These are phyloP conservation scores for Neltuma alba DNA, from an alignment of 306 rosid genomes.

Conservation along the genomic window DNA sequence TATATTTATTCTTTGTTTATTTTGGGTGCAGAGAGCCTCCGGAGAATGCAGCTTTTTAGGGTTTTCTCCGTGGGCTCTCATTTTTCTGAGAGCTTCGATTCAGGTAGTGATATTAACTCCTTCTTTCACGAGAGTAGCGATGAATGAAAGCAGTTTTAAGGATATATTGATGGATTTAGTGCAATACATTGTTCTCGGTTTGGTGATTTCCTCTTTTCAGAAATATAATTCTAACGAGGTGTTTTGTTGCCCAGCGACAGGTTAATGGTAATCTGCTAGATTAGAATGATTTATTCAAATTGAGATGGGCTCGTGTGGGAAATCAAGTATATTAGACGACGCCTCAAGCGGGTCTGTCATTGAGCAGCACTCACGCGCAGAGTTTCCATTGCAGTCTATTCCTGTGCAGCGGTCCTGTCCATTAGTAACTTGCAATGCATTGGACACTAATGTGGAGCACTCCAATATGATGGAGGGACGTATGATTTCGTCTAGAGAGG, in stretches of 20 bases:
- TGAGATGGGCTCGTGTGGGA: slow-evolving; percentile 77
- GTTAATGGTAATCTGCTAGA: slow-evolving; percentile 34
- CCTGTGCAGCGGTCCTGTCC: slow-evolving; percentile 52
- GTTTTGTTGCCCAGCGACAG: slow-evolving; percentile 29
- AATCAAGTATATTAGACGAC: slow-evolving; percentile 50
- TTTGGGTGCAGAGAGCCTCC: slow-evolving; percentile 48
- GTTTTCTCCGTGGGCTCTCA: slow-evolving; percentile 48
- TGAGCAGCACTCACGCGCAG: slow-evolving; percentile 50
- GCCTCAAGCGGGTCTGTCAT: slow-evolving; percentile 39
- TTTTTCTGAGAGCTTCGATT: slow-evolving; percentile 37
- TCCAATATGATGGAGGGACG: slow-evolving; percentile 31
- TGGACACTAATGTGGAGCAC: slow-evolving; percentile 42
- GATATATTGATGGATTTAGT: slow-evolving; percentile 34
- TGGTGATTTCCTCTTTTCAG: slow-evolving; percentile 11
- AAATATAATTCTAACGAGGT: slow-evolving; percentile 28
- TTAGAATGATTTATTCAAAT: slow-evolving; percentile 36
- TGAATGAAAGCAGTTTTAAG: slow-evolving; percentile 14
- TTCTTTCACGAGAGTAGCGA: slow-evolving; percentile 24
- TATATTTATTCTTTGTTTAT: background rate
- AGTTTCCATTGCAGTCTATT: slow-evolving; percentile 48
- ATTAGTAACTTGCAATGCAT: slow-evolving; percentile 32
- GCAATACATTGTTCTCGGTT: slow-evolving; percentile 46
- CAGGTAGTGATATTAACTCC: slow-evolving; percentile 31
- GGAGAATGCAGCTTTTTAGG: slow-evolving; percentile 64
- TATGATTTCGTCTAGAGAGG: slow-evolving; percentile 29